Evolutionary conservation across 371 early-diverging fungal species (phyloP).

Genomic region (Catenaria anguillulae): DNA sequence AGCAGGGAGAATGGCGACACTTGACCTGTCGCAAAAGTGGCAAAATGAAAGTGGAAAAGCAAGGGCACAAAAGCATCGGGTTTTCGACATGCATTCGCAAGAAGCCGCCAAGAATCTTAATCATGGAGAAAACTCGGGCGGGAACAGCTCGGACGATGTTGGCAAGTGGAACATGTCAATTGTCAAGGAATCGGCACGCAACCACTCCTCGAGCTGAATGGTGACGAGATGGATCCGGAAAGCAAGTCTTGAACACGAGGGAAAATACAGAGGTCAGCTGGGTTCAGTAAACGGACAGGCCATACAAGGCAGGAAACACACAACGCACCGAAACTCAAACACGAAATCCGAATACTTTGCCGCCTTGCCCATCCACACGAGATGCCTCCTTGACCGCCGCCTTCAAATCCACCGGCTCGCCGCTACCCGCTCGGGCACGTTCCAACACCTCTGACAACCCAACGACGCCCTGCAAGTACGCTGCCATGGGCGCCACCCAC

Average conservation of each 20-base stretch:
- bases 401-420: background rate
- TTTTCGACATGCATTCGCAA: too few species aligned
- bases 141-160: too few species aligned
- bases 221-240: background rate
- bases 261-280: background rate
- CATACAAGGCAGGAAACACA: background rate
- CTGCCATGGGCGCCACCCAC: constrained; percentile 1
- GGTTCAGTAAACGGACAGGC: background rate
- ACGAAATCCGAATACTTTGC: background rate
- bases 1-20: too few species aligned
- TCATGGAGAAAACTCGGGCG: too few species aligned
- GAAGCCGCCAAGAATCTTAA: too few species aligned
- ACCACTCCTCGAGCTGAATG: background rate
- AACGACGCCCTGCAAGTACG: background rate
- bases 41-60: too few species aligned
- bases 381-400: background rate
- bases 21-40: too few species aligned
- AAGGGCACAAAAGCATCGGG: too few species aligned
- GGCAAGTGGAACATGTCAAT: too few species aligned
- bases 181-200: background rate
- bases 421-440: too few species aligned
- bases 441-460: background rate
- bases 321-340: constrained; percentile 5
- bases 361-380: background rate
- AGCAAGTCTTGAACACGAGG: background rate